Evolutionary conservation across 2,329 filamentous ascomycete genomes (phyloP), one percentile per base, ranked within the genome.

Genomic region (Pyricularia sp.): DNA sequence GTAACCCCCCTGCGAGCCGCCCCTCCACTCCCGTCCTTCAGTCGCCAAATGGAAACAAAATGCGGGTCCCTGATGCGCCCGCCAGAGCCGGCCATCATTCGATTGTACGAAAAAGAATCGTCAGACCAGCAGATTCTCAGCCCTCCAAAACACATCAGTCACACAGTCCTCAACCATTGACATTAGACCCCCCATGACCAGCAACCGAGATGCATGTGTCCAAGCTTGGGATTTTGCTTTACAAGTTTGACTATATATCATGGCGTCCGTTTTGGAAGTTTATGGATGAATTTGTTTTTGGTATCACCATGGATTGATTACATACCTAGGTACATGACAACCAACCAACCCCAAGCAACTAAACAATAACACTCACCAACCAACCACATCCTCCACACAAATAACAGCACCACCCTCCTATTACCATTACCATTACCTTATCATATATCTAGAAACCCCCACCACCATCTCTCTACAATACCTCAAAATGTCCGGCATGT

Each of bases 21-120:
- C 42, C 42, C 42, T 55, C 42, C 42, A 55, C 20, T 55, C 42
- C 17, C 42, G 20, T 50, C 20, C 20, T 4, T 55, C 42, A 55
- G 42, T 55, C 42, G 20, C 20, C 20, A 55, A 55, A n/a, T 55
- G 20, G 42, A 55, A 42, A 55, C 42, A 55, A 55, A 55, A 55
- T 55, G 42, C 42, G 42, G 42, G 42, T 55, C 42, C 42, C 5
- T 55, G 20, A 55, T 55, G 42, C 42, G 42, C 20, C 20, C 20
- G 42, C 4, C 59, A 63, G 11, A 63, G 25, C 59, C 14, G 59
- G 25, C 59, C 59, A 63, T 63, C 59, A 63, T 63, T 63, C 59
- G 59, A 63, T 63, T 63, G 59, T 28, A 63, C 59, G 59, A 63
- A 28, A 63, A 63, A 63, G 25, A 63, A 28, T 63, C 59, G 59